A percentile compares a stretch with the other conserved stretches of the same genome.
Conservation (phyloP, 1,139 yeast species). For the Insectozyma bohioensis region DNA sequence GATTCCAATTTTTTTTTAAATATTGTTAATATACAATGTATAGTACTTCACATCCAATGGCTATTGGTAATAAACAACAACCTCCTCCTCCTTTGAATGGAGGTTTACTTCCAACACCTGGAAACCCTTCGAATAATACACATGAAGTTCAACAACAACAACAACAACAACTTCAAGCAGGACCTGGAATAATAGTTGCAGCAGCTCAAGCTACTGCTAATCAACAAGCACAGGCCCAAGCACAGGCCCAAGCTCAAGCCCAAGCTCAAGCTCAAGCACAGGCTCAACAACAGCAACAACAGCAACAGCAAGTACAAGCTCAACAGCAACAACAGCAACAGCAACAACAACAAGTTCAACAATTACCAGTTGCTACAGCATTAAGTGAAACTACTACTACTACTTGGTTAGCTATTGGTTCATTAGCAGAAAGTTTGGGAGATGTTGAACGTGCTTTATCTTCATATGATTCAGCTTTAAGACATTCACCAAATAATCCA, state of each 20-base stretch:
- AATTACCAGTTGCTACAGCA: slow-evolving; percentile 6
- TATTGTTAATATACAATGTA: slow-evolving; percentile 14
- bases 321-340: slow-evolving; percentile 3
- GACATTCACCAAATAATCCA: slow-evolving; percentile 83
- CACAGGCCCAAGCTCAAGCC: slow-evolving; percentile 8
- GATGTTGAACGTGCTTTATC: slow-evolving; percentile 87
- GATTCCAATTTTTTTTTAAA: too few species aligned
- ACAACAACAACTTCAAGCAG: slow-evolving; percentile 11
- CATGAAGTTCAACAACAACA: slow-evolving; percentile 7
- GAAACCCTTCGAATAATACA: slow-evolving; percentile 1
- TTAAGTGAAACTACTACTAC: slow-evolving; percentile 75
- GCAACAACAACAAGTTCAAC: slow-evolving; percentile 4
- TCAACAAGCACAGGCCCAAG: slow-evolving; percentile 12
- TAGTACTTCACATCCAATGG: slow-evolving; percentile 12
- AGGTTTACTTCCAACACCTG: slow-evolving; percentile 11
- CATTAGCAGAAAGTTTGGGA: slow-evolving; percentile 85
- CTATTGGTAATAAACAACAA: slow-evolving; percentile 14
- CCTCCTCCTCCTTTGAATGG: slow-evolving; percentile 13
- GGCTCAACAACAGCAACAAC: slow-evolving; percentile 11
- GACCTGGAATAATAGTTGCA: slow-evolving; percentile 14
- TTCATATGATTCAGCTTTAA: slow-evolving; percentile 86
- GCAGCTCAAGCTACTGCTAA: slow-evolving; percentile 14
- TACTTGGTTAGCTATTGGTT: slow-evolving; percentile 91
- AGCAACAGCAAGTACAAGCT: slow-evolving; percentile 8
- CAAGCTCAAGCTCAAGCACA: slow-evolving; percentile 12